A percentile compares a stretch with the other conserved stretches of the same genome.
Evolutionary conservation across 495 filamentous ascomycete genomes (phyloP).

Genomic region (Viridothelium virens): DNA sequence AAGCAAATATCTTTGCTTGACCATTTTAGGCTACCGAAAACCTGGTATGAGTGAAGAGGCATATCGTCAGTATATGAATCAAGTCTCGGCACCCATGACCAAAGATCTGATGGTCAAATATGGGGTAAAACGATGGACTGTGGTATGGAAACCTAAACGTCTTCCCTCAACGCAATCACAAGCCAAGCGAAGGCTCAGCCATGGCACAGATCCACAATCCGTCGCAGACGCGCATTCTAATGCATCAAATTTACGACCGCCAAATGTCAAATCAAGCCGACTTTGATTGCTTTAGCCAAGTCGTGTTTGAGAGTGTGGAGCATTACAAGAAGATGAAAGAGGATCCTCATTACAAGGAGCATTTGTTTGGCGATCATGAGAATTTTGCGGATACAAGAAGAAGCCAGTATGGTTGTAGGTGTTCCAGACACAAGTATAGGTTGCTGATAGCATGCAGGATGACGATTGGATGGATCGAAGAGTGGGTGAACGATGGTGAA

Average conservation of each 20-base stretch:
- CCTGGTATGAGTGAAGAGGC: slow-evolving; percentile 38
- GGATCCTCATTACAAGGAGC: too few relatives aligned
- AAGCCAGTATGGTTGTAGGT: too few relatives aligned
- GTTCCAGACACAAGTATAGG: too few relatives aligned
- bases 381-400: too few relatives aligned
- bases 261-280: slow-evolving; percentile 37
- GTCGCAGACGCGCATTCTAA: slow-evolving; percentile 30
- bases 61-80: slow-evolving; percentile 25
- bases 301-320: slow-evolving; percentile 36
- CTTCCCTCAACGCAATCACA: background rate
- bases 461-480: too few relatives aligned
- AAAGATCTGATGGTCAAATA: slow-evolving; percentile 42
- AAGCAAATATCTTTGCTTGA: slow-evolving; percentile 8
- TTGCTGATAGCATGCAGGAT: too few relatives aligned
- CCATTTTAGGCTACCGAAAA: slow-evolving; percentile 39
- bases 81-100: slow-evolving; percentile 24
- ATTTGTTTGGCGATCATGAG: too few relatives aligned
- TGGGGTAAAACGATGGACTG: slow-evolving; percentile 36
- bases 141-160: background rate
- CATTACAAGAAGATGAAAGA: slow-evolving; percentile 21
- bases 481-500: too few relatives aligned
- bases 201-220: slow-evolving; percentile 38
- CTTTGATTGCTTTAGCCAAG: slow-evolving; percentile 42
- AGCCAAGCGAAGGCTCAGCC: too few relatives aligned
- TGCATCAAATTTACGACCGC: slow-evolving; percentile 36